Evolutionary conservation across 192 early-diverging fungal species (phyloP), one percentile per base, ranked within the genome.

Genomic region (Chytriomyces sp.): DNA sequence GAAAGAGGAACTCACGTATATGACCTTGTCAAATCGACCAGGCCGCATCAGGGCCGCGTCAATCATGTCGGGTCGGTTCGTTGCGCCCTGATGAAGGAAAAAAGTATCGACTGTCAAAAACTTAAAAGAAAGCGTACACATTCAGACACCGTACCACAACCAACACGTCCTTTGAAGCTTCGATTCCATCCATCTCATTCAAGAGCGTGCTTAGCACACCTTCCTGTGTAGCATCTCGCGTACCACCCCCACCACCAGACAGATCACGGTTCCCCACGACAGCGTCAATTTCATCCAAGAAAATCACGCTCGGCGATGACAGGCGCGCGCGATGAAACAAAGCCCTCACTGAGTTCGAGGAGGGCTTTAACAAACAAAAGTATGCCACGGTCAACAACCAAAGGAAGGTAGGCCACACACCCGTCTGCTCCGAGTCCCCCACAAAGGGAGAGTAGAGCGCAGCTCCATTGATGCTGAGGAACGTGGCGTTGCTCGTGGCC

Each of bases 111-210:
- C 3, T 1, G 69, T 74, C 40, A 1, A 17, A 59, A 70, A 28
- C 0, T 12, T 26, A 59, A 70, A 37, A 64, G 12, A 52, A 4
- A 54, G 37, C 36, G 4, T 28, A 61, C n/a, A n/a, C n/a, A n/a
- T n/a, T n/a, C n/a, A n/a, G n/a, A n/a, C 17, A 5, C 53, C 78
- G 59, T 67, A 90, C 91, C 33, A 99, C 85, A 2, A 96, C 90
- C 44, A 98, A 81, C 3, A 99, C 94, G 0, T 89, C 87, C 17
- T 88, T 86, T 30, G 91, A 87, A 22, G 82, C 85, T 66, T 97
- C 92, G 17, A 99, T 91, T 36, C 98, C 98, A 76, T 99, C 98
- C 91, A 99, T 96, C 78, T 99, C 98, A 73, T 99, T 99, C 75
- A 91, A 72, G 34, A 92, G 78, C 8, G 84, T 91, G 10, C 93